phyloP scores from a whole-genome alignment of 2,329 filamentous ascomycete genomes.

The Ophiostoma montium region DNA sequence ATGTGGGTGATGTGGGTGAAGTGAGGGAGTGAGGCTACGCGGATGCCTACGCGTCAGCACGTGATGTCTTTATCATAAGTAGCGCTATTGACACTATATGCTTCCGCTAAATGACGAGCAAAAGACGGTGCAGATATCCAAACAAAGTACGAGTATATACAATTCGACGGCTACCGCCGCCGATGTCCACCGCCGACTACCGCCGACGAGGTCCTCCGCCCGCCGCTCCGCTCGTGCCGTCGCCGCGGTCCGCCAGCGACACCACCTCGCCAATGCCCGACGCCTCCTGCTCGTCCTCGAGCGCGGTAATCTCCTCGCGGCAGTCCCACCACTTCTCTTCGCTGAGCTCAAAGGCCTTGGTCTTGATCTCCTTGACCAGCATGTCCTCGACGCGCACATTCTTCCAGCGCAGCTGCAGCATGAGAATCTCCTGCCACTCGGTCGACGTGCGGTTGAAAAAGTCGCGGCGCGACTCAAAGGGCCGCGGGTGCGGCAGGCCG shows the following conservation, averaged over 20 bases:
- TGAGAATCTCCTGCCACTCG: conserved; percentile 79
- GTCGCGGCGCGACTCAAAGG: conserved; percentile 80
- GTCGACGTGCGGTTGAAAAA: conserved; percentile 82
- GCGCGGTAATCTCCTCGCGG: conserved; percentile 75
- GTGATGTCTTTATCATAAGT: background rate
- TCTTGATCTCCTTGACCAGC: conserved; percentile 80
- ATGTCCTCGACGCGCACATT: conserved; percentile 52
- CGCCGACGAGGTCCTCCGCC: conserved; percentile 21
- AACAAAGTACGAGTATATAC: too few species aligned
- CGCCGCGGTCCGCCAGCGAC: conserved; percentile 59
- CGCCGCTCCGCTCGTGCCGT: conserved; percentile 22
- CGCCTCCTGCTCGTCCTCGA: conserved; percentile 94
- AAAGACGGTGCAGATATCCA: background rate
- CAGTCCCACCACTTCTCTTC: conserved; percentile 99
- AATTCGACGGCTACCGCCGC: background rate
- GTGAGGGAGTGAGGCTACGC: too few species aligned
- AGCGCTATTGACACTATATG: background rate
- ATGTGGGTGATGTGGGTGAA: background rate
- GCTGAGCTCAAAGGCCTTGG: conserved; percentile 75
- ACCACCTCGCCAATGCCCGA: conserved; percentile 92
- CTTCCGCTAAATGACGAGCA: background rate
- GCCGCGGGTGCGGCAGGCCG: conserved; percentile 59
- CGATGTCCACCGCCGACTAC: too few species aligned
- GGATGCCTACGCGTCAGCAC: conserved; percentile 8
- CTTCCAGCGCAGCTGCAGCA: conserved; percentile 59